phyloP scores from a whole-genome alignment of 345 rosid species.

The Brassica napus region DNA sequence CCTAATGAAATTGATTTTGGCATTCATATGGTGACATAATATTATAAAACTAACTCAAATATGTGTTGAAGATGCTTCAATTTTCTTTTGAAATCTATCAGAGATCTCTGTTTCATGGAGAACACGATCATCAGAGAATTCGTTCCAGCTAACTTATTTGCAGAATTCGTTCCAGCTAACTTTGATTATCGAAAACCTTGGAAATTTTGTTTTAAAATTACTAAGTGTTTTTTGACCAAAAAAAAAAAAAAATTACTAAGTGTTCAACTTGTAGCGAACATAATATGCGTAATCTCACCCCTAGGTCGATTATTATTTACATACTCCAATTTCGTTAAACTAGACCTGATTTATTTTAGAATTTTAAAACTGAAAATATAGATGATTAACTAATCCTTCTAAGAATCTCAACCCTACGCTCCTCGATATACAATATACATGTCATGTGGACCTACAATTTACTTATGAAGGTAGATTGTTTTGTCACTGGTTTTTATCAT shows the following conservation, averaged over 20 bases:
- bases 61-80: constrained; percentile 1
- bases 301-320: neutral
- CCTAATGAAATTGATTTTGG: neutral
- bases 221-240: neutral
- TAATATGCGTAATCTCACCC: neutral
- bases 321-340: neutral
- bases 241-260: neutral
- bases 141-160: neutral
- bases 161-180: neutral
- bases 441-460: neutral
- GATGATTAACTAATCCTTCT: neutral
- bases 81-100: constrained; percentile 4
- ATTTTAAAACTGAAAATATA: neutral
- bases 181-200: neutral
- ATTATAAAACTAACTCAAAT: neutral
- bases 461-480: neutral
- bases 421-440: neutral
- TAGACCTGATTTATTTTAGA: neutral
- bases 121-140: neutral
- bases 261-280: neutral
- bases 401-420: neutral
- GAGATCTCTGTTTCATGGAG: constrained; percentile 9
- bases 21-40: constrained; percentile 8
- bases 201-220: neutral
- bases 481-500: constrained; percentile 6